Evolutionary conservation across 139 green algal genomes (phyloP), one percentile per base, ranked within the genome.

Genomic region (Marvania coccoides): DNA sequence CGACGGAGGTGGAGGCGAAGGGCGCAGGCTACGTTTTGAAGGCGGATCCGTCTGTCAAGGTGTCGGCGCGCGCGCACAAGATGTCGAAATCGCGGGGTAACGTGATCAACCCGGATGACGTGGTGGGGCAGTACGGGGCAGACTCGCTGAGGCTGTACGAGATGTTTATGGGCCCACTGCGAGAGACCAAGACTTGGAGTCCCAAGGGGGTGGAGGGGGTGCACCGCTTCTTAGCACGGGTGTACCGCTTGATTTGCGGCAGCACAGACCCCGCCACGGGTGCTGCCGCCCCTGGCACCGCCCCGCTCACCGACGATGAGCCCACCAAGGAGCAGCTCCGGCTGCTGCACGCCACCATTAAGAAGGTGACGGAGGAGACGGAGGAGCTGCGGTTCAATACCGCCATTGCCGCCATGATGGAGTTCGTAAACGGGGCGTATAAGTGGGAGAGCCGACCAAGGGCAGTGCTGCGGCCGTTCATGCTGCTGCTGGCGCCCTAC

Each of bases 131-230:
- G 56, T 98, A 91, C 79, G 94, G 94, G n/a, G 94, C 90, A 1
- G 95, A 99, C 84, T 90, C 76, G 34, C 77, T 99, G 73, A 80
- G 94, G 10, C 86, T 99, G 47, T 99, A 99, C 65, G 94, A 99
- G 74, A 99, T 99, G 95, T 99, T 99, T 76, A 98, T 99, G 90
- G 94, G 94, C 5, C 94, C 94, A 12, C 83, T 99, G 56, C 59
- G 79, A 3, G 90, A 96, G 38, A 95, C 86, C 42, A 96, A 96
- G 83, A 79, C 93, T 26, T 97, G 90, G 91, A 90, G 58, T 77
- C 93, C 91, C 0, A 81, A 87, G 30, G 80, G 87, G 14, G 92
- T 99, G 58, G 93, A 99, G 74, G 93, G 93, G 2, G 93, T 99
- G 53, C 88, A 98, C 72, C 81, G 93, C 53, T 99, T 99, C 79